Percentiles rank a stretch among this genome's conserved stretches.
Conservation (phyloP, 2,329 filamentous ascomycete genomes). For the Laburnicola sp. region DNA sequence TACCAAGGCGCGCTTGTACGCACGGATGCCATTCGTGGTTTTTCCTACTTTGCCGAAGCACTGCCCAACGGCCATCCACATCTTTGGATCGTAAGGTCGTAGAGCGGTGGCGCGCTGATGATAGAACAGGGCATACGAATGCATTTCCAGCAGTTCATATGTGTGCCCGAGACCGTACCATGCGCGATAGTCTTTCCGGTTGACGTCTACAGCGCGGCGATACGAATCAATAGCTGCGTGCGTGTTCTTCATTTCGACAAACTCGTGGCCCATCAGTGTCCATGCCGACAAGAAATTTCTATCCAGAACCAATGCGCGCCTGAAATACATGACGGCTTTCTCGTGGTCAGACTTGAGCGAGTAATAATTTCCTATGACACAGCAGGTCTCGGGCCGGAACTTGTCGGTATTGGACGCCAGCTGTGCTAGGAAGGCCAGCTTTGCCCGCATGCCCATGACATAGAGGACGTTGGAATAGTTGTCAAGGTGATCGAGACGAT, state of each 20-base stretch:
- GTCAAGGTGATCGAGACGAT: conserved; percentile 84
- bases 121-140: conserved; percentile 95
- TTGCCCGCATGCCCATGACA: conserved; percentile 83
- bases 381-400: conserved; percentile 95
- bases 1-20: conserved; percentile 86
- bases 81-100: conserved; percentile 94
- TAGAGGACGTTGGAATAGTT: conserved; percentile 98
- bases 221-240: conserved; percentile 98
- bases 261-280: conserved; percentile 99
- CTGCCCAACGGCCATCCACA: conserved; percentile 96
- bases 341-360: conserved; percentile 92
- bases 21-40: conserved; percentile 87
- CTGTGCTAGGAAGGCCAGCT: conserved; percentile 89
- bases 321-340: conserved; percentile 97
- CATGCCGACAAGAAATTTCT: conserved; percentile 90
- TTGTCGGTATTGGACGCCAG: conserved; percentile 90
- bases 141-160: conserved; percentile 97
- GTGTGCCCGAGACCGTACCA: conserved; percentile 98
- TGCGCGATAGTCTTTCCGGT: conserved; percentile 92
- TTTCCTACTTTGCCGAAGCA: conserved; percentile 90
- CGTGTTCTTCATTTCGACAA: conserved; percentile 97
- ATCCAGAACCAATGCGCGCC: conserved; percentile 86
- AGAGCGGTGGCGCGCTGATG: conserved; percentile 93
- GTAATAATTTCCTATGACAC: conserved; percentile 97
- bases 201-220: conserved; percentile 90